A percentile compares a stretch with the other conserved stretches of the same genome.
Conservation (phyloP, 2,329 filamentous ascomycete genomes). For the Calonectria crousiana region DNA sequence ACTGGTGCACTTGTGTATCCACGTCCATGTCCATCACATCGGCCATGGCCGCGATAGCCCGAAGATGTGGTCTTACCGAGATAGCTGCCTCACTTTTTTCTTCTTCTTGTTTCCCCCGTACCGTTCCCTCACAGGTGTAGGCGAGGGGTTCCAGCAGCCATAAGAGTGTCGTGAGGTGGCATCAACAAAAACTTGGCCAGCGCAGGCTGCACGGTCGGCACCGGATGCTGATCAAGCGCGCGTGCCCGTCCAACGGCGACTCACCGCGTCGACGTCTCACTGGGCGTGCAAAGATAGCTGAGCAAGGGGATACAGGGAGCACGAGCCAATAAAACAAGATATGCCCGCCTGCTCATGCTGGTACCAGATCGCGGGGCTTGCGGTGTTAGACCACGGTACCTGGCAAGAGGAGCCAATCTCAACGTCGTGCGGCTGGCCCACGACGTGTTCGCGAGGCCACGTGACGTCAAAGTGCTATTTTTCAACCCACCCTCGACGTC, state of each 20-base stretch:
- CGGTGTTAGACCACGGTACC: background rate
- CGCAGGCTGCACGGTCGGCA: background rate
- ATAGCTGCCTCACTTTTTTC: slow-evolving; percentile 16
- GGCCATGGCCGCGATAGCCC: slow-evolving; percentile 40
- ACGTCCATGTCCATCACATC: slow-evolving; percentile 58
- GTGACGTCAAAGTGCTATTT: background rate
- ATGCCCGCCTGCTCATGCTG: background rate
- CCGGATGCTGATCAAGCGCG: slow-evolving; percentile 7
- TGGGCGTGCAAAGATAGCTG: background rate
- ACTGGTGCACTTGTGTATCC: slow-evolving; percentile 17
- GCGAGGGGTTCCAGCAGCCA: background rate
- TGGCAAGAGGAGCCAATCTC: background rate
- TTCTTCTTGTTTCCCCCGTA: background rate
- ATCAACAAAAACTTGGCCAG: background rate
- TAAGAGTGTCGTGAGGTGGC: slow-evolving; percentile 6
- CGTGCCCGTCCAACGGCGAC: background rate
- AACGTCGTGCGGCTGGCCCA: background rate
- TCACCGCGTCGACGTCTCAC: background rate
- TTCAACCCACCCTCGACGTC: slow-evolving; percentile 10
- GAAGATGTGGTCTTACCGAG: background rate
- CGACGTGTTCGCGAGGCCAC: background rate
- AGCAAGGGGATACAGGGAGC: background rate
- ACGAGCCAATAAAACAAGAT: slow-evolving; percentile 4
- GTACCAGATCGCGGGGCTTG: slow-evolving; percentile 14
- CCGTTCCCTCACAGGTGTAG: background rate